Conservation (phyloP, 768 basidiomycete genomes). For the Panellus pusillus region DNA sequence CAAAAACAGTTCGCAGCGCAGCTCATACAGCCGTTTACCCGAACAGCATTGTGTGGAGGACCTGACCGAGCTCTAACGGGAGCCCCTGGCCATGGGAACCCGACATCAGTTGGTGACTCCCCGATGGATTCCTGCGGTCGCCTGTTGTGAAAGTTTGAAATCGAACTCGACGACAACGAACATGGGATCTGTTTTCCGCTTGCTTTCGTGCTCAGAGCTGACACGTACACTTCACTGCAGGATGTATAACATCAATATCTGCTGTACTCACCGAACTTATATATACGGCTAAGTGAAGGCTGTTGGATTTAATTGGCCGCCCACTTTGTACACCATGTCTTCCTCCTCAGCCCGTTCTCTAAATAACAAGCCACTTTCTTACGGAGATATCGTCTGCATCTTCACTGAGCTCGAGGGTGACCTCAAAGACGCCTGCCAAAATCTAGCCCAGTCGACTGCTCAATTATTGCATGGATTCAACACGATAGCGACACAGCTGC, state of each 20-base stretch:
- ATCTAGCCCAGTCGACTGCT: slow-evolving; percentile 38
- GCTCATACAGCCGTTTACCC: no score
- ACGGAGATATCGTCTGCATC: slow-evolving; percentile 38
- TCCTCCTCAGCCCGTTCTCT: slow-evolving; percentile 1
- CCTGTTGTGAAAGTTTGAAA: slow-evolving; percentile 12
- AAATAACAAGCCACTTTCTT: slow-evolving; percentile 24
- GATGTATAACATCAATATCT: neutral
- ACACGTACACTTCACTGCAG: neutral
- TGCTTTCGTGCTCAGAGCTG: neutral
- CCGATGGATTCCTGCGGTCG: slow-evolving; percentile 15
- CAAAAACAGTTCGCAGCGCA: neutral
- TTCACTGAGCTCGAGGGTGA: slow-evolving; percentile 43
- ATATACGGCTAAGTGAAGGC: neutral
- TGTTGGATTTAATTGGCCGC: neutral
- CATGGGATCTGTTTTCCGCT: neutral
- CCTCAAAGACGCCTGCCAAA: slow-evolving; percentile 41
- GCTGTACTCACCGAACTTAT: slow-evolving; percentile 1
- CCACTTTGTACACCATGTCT: neutral
- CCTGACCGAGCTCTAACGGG: no score
- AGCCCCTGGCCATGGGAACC: slow-evolving; percentile 6
- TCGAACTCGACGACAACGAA: neutral
- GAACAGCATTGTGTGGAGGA: no score
- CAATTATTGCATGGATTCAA: slow-evolving; percentile 42
- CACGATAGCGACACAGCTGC: slow-evolving; percentile 42
- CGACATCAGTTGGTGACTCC: slow-evolving; percentile 4